Conservation (phyloP, 371 early-diverging fungal species). For the Mortierella sp. region DNA sequence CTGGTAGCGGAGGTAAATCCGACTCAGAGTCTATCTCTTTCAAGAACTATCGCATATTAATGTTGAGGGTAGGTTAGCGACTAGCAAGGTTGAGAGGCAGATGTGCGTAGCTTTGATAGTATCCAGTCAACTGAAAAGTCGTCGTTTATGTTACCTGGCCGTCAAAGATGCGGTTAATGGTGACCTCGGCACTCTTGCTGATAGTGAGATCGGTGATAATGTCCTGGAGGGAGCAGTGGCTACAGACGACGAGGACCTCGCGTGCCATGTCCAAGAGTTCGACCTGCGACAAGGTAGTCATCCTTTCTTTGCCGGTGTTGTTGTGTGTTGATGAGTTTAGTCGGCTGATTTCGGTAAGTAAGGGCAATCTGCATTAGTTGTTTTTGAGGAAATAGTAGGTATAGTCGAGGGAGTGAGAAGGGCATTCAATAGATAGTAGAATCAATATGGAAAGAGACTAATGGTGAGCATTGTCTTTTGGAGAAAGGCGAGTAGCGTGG, state of each 20-base stretch:
- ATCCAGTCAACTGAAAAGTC: not conserved
- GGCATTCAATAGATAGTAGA: not conserved
- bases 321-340: not conserved
- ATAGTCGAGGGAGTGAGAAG: not conserved
- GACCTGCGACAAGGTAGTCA: slow-evolving; percentile 19
- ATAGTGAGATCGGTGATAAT: slow-evolving; percentile 43
- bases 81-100: too few species aligned
- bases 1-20: not conserved
- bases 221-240: slow-evolving; percentile 25
- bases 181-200: slow-evolving; percentile 28
- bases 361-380: too few species aligned
- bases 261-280: slow-evolving; percentile 51
- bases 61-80: not conserved
- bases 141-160: slow-evolving; percentile 17
- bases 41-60: not conserved
- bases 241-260: slow-evolving; percentile 45
- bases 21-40: not conserved
- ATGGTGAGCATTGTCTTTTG: not conserved
- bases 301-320: slow-evolving; percentile 12
- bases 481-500: not conserved
- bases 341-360: too few species aligned
- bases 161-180: slow-evolving; percentile 52
- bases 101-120: too few species aligned
- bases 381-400: too few species aligned
- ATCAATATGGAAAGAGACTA: too few species aligned